A percentile compares a stretch with the other conserved stretches of the same genome.
These are phyloP conservation scores for Hippophae gyantsensis DNA, from an alignment of 306 rosid species.

Conservation along the genomic window DNA sequence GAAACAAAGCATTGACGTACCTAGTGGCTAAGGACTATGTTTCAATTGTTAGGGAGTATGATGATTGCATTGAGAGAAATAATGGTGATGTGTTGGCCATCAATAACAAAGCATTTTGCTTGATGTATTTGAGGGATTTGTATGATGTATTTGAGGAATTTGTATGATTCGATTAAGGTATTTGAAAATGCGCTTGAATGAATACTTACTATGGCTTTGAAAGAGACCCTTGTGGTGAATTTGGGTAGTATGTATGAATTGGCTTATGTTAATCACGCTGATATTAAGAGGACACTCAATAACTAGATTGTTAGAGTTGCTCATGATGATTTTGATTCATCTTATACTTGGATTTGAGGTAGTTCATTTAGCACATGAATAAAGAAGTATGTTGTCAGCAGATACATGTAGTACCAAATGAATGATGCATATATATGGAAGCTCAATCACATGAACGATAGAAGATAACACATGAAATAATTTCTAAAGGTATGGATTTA, in stretches of 20 bases:
- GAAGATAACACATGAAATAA: no score
- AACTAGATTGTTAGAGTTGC: constrained; percentile 94
- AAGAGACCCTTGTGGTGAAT: constrained; percentile 73
- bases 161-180: constrained; percentile 89
- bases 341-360: constrained; percentile 76
- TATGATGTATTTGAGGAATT: constrained; percentile 83
- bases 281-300: constrained; percentile 6
- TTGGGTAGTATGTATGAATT: constrained; percentile 42
- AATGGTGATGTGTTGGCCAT: constrained; percentile 51
- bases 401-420: no score
- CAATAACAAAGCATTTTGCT: constrained; percentile 77
- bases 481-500: no score
- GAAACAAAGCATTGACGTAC: no score
- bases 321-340: constrained; percentile 82
- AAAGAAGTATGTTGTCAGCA: no score
- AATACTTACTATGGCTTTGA: constrained; percentile 75
- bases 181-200: constrained; percentile 79
- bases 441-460: no score
- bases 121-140: constrained; percentile 89
- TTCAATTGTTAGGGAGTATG: constrained; percentile 75
- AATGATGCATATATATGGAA: no score
- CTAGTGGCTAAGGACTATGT: no score
- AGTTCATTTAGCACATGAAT: not conserved
- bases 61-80: constrained; percentile 78
- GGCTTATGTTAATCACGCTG: no score